These are phyloP conservation scores for Paramecium sexaurelia DNA, from an alignment of 73 alveolate species.

Conservation along the genomic window DNA sequence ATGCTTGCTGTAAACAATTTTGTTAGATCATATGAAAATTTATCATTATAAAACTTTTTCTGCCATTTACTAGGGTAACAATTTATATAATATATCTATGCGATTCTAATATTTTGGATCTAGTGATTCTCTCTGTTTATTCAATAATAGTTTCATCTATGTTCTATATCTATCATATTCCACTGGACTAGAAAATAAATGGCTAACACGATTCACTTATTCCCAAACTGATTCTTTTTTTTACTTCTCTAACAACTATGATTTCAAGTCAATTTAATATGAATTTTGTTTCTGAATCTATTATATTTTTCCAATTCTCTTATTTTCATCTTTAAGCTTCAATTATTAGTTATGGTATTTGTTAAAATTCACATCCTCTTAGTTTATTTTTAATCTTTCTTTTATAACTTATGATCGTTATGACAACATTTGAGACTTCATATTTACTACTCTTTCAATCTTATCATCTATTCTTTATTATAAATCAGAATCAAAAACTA, in stretches of 20 bases:
- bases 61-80: background rate
- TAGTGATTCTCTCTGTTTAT: background rate
- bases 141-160: background rate
- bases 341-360: background rate
- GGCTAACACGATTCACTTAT: background rate
- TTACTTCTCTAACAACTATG: background rate
- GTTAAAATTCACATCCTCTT: background rate
- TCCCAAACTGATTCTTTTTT: background rate
- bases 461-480: background rate
- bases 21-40: slow-evolving; percentile 4
- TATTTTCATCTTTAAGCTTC: background rate
- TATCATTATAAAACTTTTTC: background rate
- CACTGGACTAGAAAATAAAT: background rate
- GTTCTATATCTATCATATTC: slow-evolving; percentile 6
- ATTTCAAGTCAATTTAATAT: background rate
- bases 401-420: background rate
- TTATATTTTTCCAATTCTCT: background rate
- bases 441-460: background rate
- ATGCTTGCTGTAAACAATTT: background rate
- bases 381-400: background rate
- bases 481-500: background rate
- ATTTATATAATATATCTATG: background rate
- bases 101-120: background rate
- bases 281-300: background rate
- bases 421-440: background rate